Evolutionary conservation across 2,329 filamentous ascomycete species (phyloP).

Genomic region (Uncinocarpus reesii): DNA sequence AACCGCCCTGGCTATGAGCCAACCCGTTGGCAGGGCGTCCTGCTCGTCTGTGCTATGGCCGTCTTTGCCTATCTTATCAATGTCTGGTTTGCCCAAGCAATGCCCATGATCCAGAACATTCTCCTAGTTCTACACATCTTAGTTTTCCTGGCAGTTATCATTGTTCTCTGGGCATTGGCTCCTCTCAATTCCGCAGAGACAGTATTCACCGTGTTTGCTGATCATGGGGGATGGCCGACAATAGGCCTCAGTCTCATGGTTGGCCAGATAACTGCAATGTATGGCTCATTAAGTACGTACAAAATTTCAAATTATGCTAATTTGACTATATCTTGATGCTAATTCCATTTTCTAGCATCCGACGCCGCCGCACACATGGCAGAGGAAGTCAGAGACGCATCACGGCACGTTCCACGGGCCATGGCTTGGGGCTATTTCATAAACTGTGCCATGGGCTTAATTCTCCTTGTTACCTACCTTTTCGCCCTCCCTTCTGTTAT

Average conservation of each 20-base stretch:
- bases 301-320: neutral
- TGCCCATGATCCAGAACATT: slow-evolving; percentile 26
- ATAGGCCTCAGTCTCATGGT: slow-evolving; percentile 32
- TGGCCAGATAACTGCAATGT: slow-evolving; percentile 34
- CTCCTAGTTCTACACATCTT: slow-evolving; percentile 27
- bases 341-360: slow-evolving; percentile 10
- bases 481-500: slow-evolving; percentile 30
- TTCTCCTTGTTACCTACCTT: slow-evolving; percentile 28
- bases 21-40: slow-evolving; percentile 25
- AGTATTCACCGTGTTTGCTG: slow-evolving; percentile 22
- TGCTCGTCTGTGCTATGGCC: slow-evolving; percentile 22
- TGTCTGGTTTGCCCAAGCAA: slow-evolving; percentile 21
- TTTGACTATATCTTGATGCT: neutral
- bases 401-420: slow-evolving; percentile 28
- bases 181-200: slow-evolving; percentile 21
- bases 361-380: slow-evolving; percentile 24
- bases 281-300: slow-evolving; percentile 28
- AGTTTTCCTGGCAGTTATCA: slow-evolving; percentile 27
- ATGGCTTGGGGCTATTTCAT: slow-evolving; percentile 29
- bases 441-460: slow-evolving; percentile 30
- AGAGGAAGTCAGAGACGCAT: slow-evolving; percentile 33
- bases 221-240: slow-evolving; percentile 23
- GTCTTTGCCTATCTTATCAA: slow-evolving; percentile 24
- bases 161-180: slow-evolving; percentile 24
- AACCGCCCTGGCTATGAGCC: slow-evolving; percentile 23